A percentile compares a stretch with the other conserved stretches of the same genome.
These are phyloP conservation scores for Penicillium crystallinum DNA, from an alignment of 495 filamentous ascomycete genomes.

Conservation along the genomic window DNA sequence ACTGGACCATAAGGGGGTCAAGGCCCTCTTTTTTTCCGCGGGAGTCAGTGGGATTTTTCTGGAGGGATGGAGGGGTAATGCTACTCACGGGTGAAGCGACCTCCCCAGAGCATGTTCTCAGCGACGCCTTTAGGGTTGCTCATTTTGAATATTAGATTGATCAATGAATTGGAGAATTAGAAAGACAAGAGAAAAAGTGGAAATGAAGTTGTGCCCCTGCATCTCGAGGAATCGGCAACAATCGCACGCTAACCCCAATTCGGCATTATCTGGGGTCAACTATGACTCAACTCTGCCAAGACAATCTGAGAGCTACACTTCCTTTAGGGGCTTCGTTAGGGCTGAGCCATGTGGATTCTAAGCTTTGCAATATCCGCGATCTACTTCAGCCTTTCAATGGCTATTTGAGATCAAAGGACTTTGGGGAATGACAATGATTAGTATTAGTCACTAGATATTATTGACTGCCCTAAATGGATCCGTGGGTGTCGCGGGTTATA, in stretches of 20 bases:
- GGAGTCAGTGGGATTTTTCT: slow-evolving; percentile 17
- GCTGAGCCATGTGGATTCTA: no score
- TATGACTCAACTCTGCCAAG: not conserved
- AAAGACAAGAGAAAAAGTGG: slow-evolving; percentile 2
- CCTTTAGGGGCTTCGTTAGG: not conserved
- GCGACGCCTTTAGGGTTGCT: slow-evolving; percentile 39
- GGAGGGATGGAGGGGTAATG: slow-evolving; percentile 6
- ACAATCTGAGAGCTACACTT: not conserved
- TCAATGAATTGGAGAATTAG: slow-evolving; percentile 9
- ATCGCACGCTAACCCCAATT: slow-evolving; percentile 20
- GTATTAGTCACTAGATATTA: no score
- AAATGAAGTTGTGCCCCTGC: slow-evolving; percentile 1
- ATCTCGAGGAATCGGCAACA: slow-evolving; percentile 4
- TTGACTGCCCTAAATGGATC: no score
- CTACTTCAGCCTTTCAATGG: no score
- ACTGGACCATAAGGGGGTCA: slow-evolving; percentile 83
- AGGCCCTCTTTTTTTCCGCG: slow-evolving; percentile 55
- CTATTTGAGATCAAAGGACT: no score
- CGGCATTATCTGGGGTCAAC: slow-evolving; percentile 5
- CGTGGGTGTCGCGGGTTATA: no score
- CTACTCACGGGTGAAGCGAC: slow-evolving; percentile 67
- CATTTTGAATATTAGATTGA: slow-evolving; percentile 27
- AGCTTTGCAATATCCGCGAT: no score
- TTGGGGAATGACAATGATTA: no score
- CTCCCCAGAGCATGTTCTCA: slow-evolving; percentile 73